These are phyloP conservation scores for Metschnikowia cubensis DNA, from an alignment of 805 yeast genomes.

Conservation along the genomic window DNA sequence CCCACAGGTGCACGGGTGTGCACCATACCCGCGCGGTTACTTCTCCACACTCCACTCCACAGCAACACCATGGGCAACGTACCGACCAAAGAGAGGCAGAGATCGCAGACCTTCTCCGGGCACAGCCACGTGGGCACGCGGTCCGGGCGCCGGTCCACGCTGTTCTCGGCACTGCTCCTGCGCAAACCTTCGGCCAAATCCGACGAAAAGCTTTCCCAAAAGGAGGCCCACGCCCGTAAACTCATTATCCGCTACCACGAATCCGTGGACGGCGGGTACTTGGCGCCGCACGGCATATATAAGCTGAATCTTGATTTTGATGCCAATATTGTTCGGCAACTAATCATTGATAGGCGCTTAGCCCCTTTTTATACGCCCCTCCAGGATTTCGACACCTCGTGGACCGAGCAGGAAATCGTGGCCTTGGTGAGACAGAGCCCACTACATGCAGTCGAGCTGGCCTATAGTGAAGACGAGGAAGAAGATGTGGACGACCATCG, in stretches of 20 bases:
- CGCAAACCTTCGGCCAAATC: constrained; percentile 7
- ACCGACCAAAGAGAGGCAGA: constrained; percentile 40
- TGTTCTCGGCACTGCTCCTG: constrained; percentile 11
- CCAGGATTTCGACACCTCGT: constrained; percentile 66
- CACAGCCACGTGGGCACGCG: constrained; percentile 1
- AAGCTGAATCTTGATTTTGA: constrained; percentile 72
- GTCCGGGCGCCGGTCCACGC: constrained; percentile 12
- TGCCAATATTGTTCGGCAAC: constrained; percentile 63
- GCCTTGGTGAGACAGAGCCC: constrained; percentile 46
- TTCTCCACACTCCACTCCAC: constrained; percentile 2
- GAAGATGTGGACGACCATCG: constrained; percentile 65
- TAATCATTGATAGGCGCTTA: constrained; percentile 64
- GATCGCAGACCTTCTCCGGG: constrained; percentile 17
- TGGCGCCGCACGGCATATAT: constrained; percentile 91
- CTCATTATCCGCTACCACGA: constrained; percentile 61
- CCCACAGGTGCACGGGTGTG: background rate
- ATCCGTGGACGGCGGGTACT: constrained; percentile 87
- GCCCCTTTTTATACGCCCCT: constrained; percentile 92
- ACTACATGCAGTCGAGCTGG: constrained; percentile 54
- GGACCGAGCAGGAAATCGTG: constrained; percentile 67
- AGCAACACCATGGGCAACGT: constrained; percentile 38
- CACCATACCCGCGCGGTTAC: background rate
- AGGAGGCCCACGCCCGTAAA: constrained; percentile 51
- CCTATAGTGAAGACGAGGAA: constrained; percentile 45
- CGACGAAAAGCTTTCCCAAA: constrained; percentile 50